Conservation (phyloP, 1,284 basidiomycete species). For the Puccinia hordei region DNA sequence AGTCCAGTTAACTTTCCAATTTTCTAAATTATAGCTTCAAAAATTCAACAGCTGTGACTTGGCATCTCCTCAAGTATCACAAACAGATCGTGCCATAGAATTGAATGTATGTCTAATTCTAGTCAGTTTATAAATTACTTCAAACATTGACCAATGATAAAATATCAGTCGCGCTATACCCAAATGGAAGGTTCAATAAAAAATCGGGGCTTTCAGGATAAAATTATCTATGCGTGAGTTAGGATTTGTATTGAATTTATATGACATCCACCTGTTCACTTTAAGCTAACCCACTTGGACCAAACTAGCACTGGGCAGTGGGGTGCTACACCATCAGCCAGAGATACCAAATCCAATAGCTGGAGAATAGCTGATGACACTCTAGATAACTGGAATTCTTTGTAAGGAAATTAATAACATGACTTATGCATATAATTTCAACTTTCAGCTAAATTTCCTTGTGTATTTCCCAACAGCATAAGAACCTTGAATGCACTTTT, state of each 20-base stretch:
- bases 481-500: conserved; percentile 34
- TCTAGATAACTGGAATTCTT: conserved; percentile 23
- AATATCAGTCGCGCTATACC: conserved; percentile 21
- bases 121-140: not conserved
- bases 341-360: conserved; percentile 12
- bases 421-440: not conserved
- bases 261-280: not conserved
- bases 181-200: conserved; percentile 29
- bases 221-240: conserved; percentile 40
- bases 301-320: conserved; percentile 36
- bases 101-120: conserved; percentile 31
- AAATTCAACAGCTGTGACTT: conserved; percentile 17
- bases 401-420: conserved; percentile 1
- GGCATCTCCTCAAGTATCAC: not conserved
- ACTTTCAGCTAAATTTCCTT: not conserved
- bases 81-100: not conserved
- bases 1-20: not conserved
- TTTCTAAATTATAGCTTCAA: not conserved
- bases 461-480: not conserved
- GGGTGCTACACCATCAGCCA: conserved; percentile 16
- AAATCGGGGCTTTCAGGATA: not conserved
- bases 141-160: not conserved
- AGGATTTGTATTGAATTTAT: not conserved
- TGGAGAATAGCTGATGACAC: conserved; percentile 34
- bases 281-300: not conserved